Evolutionary conservation across 192 early-diverging fungal genomes (phyloP).

Genomic region (Podila epigama): DNA sequence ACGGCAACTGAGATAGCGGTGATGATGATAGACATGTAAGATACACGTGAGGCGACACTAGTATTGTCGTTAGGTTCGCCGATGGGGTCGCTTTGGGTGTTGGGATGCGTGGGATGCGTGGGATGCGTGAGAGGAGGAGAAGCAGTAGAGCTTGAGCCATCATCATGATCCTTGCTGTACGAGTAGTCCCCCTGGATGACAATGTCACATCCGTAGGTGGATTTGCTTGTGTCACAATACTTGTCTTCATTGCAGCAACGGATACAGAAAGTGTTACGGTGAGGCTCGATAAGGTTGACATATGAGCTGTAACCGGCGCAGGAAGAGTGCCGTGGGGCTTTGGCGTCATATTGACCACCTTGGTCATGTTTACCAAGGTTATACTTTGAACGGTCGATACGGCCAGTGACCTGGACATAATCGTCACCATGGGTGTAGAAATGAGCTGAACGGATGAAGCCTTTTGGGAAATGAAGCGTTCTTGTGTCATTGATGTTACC

Average conservation of each 20-base stretch:
- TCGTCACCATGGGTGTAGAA: slow-evolving; percentile 46
- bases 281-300: slow-evolving; percentile 61
- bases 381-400: slow-evolving; percentile 49
- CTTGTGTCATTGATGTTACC: slow-evolving; percentile 29
- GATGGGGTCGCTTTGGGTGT: slow-evolving; percentile 6
- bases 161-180: slow-evolving; percentile 12
- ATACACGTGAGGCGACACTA: slow-evolving; percentile 1
- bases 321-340: slow-evolving; percentile 48
- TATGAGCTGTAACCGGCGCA: slow-evolving; percentile 56
- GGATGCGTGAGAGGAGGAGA: neutral
- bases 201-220: slow-evolving; percentile 50
- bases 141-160: neutral
- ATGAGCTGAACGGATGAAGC: slow-evolving; percentile 57
- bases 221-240: slow-evolving; percentile 55
- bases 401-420: slow-evolving; percentile 64
- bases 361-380: slow-evolving; percentile 34
- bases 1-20: neutral
- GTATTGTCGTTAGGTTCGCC: neutral
- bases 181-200: slow-evolving; percentile 58
- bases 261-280: slow-evolving; percentile 53
- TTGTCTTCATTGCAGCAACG: slow-evolving; percentile 53
- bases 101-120: too few relatives aligned
- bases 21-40: too few relatives aligned
- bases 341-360: slow-evolving; percentile 61
- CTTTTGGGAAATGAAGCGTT: slow-evolving; percentile 50